These are phyloP conservation scores for Nicotiana noctiflora DNA, from an alignment of 257 asterid genomes.

Conservation along the genomic window DNA sequence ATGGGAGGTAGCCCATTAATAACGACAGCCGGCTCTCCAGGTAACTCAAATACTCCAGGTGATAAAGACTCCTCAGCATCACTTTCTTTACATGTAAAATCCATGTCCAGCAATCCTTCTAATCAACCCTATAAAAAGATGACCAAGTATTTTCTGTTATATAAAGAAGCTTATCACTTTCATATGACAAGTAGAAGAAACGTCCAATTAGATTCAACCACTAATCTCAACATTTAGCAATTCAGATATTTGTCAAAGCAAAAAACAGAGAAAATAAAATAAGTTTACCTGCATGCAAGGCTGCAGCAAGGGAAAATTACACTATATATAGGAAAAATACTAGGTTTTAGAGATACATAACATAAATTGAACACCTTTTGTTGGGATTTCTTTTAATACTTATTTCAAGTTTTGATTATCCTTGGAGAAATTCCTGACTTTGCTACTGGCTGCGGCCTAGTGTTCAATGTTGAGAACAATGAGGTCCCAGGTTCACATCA, in stretches of 20 bases:
- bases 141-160: neutral
- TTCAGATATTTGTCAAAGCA: neutral
- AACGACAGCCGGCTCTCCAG: conserved; percentile 64
- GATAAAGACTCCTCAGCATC: conserved; percentile 20
- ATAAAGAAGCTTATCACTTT: neutral
- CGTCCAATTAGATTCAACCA: neutral
- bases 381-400: no score
- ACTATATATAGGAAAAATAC: no score
- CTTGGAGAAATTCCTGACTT: no score
- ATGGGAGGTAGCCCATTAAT: conserved; percentile 53
- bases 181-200: neutral
- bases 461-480: no score
- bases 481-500: no score
- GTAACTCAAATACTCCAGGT: conserved; percentile 30
- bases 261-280: neutral
- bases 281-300: neutral
- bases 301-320: no score
- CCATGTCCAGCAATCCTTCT: conserved; percentile 25
- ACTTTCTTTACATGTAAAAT: conserved; percentile 16
- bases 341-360: no score
- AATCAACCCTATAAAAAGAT: neutral
- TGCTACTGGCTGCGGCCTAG: no score
- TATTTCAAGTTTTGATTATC: no score
- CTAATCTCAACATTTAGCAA: neutral
- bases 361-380: no score